Percentiles rank a stretch among this genome's conserved stretches.
Conservation (phyloP, 768 basidiomycete species). For the Rhodotorula kratochvilovae region DNA sequence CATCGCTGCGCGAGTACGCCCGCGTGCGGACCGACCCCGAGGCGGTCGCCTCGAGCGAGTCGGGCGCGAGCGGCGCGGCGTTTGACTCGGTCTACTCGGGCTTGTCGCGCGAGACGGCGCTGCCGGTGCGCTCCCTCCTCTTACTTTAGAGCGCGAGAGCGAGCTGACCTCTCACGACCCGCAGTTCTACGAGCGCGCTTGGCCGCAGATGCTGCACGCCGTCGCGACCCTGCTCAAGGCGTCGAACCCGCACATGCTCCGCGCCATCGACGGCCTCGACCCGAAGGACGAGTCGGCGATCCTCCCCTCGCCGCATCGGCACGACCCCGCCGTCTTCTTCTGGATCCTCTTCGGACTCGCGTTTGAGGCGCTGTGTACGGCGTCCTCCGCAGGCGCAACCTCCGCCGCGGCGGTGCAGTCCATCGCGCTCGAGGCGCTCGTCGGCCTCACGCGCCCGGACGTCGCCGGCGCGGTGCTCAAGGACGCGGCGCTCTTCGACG, state of each 20-base stretch:
- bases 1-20: conserved; percentile 84
- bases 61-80: conserved; percentile 62
- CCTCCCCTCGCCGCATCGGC: conserved; percentile 43
- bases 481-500: conserved; percentile 70
- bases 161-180: background rate
- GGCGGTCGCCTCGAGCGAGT: conserved; percentile 53
- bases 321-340: conserved; percentile 75
- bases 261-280: conserved; percentile 77
- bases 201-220: conserved; percentile 77
- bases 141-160: too few relatives aligned
- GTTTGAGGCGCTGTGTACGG: conserved; percentile 73
- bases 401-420: conserved; percentile 50
- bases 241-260: conserved; percentile 63
- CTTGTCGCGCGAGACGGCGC: conserved; percentile 79
- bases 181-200: conserved; percentile 82
- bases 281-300: background rate
- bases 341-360: conserved; percentile 88
- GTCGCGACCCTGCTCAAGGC: conserved; percentile 72
- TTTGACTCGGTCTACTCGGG: conserved; percentile 79
- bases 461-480: conserved; percentile 79
- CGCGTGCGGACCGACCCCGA: conserved; percentile 85
- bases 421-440: conserved; percentile 69
- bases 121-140: conserved; percentile 66
- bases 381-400: conserved; percentile 52
- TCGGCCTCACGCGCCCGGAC: conserved; percentile 70